These are phyloP conservation scores for Alternaria brassicae DNA, from an alignment of 2,329 filamentous ascomycete species.

Conservation along the genomic window DNA sequence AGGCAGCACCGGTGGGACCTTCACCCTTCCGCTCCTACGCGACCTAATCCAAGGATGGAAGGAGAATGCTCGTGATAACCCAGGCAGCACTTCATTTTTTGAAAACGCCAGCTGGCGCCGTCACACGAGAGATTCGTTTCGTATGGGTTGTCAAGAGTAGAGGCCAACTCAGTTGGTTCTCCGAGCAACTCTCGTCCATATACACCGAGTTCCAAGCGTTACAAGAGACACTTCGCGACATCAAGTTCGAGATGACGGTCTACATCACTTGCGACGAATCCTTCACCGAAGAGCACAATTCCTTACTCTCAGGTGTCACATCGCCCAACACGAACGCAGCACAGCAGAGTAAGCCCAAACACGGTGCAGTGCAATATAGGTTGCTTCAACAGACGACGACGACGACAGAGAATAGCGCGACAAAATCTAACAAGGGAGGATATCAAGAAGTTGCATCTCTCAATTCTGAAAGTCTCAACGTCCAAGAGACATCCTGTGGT, in stretches of 20 bases:
- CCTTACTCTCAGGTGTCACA: constrained; percentile 33
- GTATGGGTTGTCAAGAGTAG: constrained; percentile 67
- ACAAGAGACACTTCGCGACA: constrained; percentile 44
- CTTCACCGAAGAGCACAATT: constrained; percentile 53
- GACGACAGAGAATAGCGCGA: constrained; percentile 23
- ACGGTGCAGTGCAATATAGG: constrained; percentile 29
- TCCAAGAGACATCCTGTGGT: constrained; percentile 37
- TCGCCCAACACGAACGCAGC: constrained; percentile 22
- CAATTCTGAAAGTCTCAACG: constrained; percentile 7
- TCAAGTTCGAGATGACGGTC: constrained; percentile 60
- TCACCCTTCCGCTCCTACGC: constrained; percentile 63
- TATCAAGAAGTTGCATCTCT: constrained; percentile 29
- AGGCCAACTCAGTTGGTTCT: constrained; percentile 62
- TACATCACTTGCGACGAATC: constrained; percentile 63
- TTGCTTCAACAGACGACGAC: constrained; percentile 5
- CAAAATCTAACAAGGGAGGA: constrained; percentile 23
- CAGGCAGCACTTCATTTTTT: constrained; percentile 28
- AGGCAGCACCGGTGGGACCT: constrained; percentile 67
- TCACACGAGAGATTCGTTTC: constrained; percentile 61
- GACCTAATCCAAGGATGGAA: constrained; percentile 61
- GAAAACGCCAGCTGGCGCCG: constrained; percentile 36
- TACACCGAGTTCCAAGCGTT: constrained; percentile 54
- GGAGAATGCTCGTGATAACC: constrained; percentile 32
- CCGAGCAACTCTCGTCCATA: constrained; percentile 57
- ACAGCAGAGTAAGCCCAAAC: constrained; percentile 8